phyloP scores from a whole-genome alignment of 2,329 filamentous ascomycete species.

The Seiridium unicorne region DNA sequence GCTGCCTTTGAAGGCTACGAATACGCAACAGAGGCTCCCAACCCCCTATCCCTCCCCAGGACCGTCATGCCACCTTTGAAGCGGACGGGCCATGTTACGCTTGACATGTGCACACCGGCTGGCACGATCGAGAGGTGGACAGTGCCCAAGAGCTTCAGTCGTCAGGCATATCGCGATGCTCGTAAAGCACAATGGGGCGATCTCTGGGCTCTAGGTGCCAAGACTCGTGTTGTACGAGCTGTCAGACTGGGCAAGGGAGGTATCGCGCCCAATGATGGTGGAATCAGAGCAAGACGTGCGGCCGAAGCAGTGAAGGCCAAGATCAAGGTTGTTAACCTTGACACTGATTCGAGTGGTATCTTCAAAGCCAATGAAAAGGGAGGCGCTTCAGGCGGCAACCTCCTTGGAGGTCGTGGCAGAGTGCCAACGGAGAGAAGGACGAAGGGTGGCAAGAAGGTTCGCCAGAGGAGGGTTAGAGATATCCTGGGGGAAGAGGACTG shows the following conservation, averaged over 20 bases:
- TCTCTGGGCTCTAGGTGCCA: slow-evolving; percentile 91
- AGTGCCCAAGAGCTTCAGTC: slow-evolving; percentile 77
- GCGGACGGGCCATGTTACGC: slow-evolving; percentile 79
- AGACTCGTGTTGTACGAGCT: slow-evolving; percentile 67
- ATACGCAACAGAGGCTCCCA: slow-evolving; percentile 37
- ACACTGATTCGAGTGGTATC: slow-evolving; percentile 33
- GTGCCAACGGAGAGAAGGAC: slow-evolving; percentile 33
- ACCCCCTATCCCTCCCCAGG: slow-evolving; percentile 73
- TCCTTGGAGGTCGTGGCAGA: slow-evolving; percentile 16
- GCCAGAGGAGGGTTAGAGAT: slow-evolving; percentile 27
- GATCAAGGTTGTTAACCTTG: slow-evolving; percentile 40
- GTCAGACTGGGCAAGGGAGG: slow-evolving; percentile 56
- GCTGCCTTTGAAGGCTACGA: slow-evolving; percentile 74
- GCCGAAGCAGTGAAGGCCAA: slow-evolving; percentile 20
- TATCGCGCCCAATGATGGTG: slow-evolving; percentile 39
- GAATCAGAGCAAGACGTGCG: slow-evolving; percentile 37
- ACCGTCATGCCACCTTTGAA: slow-evolving; percentile 80
- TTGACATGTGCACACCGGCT: slow-evolving; percentile 87
- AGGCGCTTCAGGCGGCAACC: neutral
- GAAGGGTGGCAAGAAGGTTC: slow-evolving; percentile 38
- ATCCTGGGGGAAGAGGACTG: slow-evolving; percentile 32
- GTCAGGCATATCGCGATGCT: slow-evolving; percentile 85
- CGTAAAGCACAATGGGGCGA: slow-evolving; percentile 91
- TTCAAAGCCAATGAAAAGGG: slow-evolving; percentile 35
- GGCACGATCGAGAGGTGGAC: slow-evolving; percentile 92